These are phyloP conservation scores for Arthromyces matolae DNA, from an alignment of 768 basidiomycete species.

Conservation along the genomic window DNA sequence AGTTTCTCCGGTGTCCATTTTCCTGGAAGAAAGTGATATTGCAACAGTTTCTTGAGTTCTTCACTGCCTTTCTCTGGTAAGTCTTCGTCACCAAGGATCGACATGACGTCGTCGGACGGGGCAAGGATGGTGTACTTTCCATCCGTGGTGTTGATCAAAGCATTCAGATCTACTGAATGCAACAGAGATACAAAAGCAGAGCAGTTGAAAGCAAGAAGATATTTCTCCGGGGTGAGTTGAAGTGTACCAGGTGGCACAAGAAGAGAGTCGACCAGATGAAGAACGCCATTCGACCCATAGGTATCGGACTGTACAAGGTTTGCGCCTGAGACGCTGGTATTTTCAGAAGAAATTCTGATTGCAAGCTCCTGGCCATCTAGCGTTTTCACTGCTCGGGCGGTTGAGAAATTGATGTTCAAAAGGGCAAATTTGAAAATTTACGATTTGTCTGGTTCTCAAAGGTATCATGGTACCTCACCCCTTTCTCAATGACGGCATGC, in stretches of 20 bases:
- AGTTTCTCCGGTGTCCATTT: conserved; percentile 70
- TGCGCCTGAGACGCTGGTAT: conserved; percentile 54
- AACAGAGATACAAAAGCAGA: conserved; percentile 86
- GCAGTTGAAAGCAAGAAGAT: conserved; percentile 88
- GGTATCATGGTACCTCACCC: conserved; percentile 65
- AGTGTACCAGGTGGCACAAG: conserved; percentile 75
- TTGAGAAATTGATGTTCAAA: background rate
- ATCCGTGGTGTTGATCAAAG: conserved; percentile 67
- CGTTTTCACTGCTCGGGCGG: conserved; percentile 55
- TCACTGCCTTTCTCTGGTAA: conserved; percentile 63
- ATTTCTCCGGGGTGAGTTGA: conserved; percentile 89
- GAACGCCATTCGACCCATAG: conserved; percentile 91
- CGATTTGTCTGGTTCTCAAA: conserved; percentile 50
- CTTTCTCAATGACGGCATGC: conserved; percentile 60
- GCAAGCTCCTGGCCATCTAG: conserved; percentile 65
- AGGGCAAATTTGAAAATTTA: conserved; percentile 30
- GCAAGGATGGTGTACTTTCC: conserved; percentile 86
- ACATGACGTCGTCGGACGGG: conserved; percentile 81
- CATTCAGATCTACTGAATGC: conserved; percentile 73
- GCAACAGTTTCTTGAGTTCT: conserved; percentile 68
- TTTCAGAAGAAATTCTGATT: conserved; percentile 50
- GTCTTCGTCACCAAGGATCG: conserved; percentile 46
- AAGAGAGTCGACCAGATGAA: conserved; percentile 84
- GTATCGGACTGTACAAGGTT: conserved; percentile 74
- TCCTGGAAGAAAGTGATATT: conserved; percentile 92